Evolutionary conservation across 257 asterid genomes (phyloP), one percentile per base, ranked within the genome.

Genomic region (Ilex asprella): DNA sequence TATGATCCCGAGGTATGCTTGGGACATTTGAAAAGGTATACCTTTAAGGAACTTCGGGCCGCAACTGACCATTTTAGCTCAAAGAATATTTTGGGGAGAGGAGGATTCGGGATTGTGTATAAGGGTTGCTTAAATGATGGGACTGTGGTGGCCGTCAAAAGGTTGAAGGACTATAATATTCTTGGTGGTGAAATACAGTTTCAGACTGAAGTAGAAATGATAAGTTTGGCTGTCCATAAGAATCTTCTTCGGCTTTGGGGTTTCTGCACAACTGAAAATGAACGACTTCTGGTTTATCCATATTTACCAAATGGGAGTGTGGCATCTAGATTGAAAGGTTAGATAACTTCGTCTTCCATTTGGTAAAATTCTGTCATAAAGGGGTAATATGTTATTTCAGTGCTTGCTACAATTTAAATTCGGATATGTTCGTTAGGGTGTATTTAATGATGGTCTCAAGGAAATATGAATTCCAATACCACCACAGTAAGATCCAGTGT

Each of bases 211-310:
- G 95, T 91, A 0, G 95, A 91, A 76, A 76, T 85, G 16, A 91
- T 91, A 74, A 91, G 96, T 72, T 74, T 91, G 70, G 98, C 98
- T 15, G 94, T 91, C 31, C 96, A 91, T 70, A 76, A 90, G 56
- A 91, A 91, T 75, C 98, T 91, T 70, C 92, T 91, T 46, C 86
- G 84, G 7, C 96, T 91, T 16, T 82, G 82, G 94, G 98, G 98
- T 2, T 91, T 86, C 68, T 91, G 98, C 64, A 84, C 91, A 30
- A 86, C 95, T 16, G 94, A 84, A 76, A 86, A 84, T 29, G 96
- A 91, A 70, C 82, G 96, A 16, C 91, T 91, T 41, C 95, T 91
- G 58, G 79, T 91, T 63, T 91, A 91, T 64, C 96, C 98, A 0
- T 91, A 76, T 56, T 86, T 91, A 96, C 69, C 92, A 30, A 91